phyloP scores from a whole-genome alignment of 2,329 filamentous ascomycete species.

The Cadophora sp. region DNA sequence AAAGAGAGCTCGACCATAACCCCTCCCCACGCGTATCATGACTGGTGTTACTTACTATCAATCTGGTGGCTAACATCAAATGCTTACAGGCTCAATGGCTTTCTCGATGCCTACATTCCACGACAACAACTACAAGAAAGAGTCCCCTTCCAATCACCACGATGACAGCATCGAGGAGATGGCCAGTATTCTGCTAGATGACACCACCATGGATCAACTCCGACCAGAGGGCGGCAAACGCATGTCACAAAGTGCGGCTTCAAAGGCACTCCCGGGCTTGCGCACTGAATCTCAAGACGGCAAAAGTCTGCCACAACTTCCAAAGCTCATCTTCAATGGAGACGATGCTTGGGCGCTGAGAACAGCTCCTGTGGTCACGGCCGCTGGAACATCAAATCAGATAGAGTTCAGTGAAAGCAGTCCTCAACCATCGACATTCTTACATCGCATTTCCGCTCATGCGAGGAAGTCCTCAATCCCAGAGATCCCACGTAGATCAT shows the following conservation, averaged over 20 bases:
- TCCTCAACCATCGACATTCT: constrained; percentile 10
- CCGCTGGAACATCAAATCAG: constrained; percentile 23
- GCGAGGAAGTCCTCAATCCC: constrained; percentile 31
- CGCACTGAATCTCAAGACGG: constrained; percentile 13
- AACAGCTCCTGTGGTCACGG: constrained; percentile 26
- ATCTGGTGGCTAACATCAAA: background rate
- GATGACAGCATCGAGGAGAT: constrained; percentile 38
- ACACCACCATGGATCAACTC: constrained; percentile 31
- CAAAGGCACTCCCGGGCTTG: constrained; percentile 15
- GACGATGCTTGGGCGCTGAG: constrained; percentile 34
- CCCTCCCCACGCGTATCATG: background rate
- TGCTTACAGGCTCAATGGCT: constrained; percentile 10
- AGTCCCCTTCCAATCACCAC: constrained; percentile 13
- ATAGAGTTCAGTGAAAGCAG: constrained; percentile 15
- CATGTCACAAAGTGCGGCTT: constrained; percentile 25
- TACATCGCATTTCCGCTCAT: constrained; percentile 14
- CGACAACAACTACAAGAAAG: constrained; percentile 17
- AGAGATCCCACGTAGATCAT: constrained; percentile 36
- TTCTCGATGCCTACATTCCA: constrained; percentile 5
- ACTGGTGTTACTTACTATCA: background rate
- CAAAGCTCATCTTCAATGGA: constrained; percentile 28
- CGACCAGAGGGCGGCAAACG: constrained; percentile 26
- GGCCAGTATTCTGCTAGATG: constrained; percentile 36
- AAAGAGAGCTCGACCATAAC: background rate
- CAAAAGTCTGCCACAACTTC: constrained; percentile 31